A percentile compares a stretch with the other conserved stretches of the same genome.
Evolutionary conservation across 2,329 filamentous ascomycete species (phyloP).

Genomic region (Conoideocrella luteorostrata): DNA sequence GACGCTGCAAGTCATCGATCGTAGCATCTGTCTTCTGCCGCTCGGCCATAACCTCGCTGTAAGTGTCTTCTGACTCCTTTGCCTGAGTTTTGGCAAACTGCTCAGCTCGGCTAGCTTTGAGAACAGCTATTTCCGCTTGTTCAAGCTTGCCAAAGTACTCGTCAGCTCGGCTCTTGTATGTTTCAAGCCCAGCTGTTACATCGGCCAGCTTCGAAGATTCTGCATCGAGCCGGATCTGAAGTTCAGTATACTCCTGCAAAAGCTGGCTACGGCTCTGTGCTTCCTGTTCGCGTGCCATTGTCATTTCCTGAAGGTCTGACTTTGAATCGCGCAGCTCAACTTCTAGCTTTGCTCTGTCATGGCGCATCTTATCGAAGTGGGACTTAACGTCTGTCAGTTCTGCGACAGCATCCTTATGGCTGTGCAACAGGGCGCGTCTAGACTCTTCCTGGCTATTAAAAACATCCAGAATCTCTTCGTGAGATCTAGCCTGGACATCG

Average conservation of each 20-base stretch:
- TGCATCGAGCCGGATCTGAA: conserved; percentile 87
- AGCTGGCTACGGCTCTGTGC: conserved; percentile 80
- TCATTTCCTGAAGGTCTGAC: conserved; percentile 78
- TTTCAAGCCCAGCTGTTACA: conserved; percentile 71
- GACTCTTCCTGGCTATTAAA: conserved; percentile 92
- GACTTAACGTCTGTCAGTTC: conserved; percentile 83
- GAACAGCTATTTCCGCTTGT: conserved; percentile 89
- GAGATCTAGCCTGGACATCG: conserved; percentile 86
- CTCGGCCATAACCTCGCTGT: conserved; percentile 83
- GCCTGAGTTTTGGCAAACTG: conserved; percentile 90
- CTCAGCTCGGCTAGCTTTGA: conserved; percentile 86
- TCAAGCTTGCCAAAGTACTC: conserved; percentile 97
- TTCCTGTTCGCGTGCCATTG: conserved; percentile 76
- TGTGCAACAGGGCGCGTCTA: conserved; percentile 70
- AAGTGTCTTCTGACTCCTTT: conserved; percentile 85
- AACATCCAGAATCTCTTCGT: conserved; percentile 88
- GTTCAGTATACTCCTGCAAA: conserved; percentile 83
- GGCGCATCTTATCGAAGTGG: conserved; percentile 80
- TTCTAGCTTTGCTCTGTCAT: conserved; percentile 71
- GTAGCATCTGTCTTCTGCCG: conserved; percentile 81
- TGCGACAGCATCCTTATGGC: conserved; percentile 77
- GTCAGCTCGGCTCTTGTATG: conserved; percentile 89
- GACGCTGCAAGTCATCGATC: conserved; percentile 84
- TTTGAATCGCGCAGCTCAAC: conserved; percentile 79
- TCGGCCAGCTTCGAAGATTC: conserved; percentile 82